Evolutionary conservation across 352 stramenopile species (phyloP), one percentile per base, ranked within the genome.

Genomic region (Thalassiosira livingstoniorum): DNA sequence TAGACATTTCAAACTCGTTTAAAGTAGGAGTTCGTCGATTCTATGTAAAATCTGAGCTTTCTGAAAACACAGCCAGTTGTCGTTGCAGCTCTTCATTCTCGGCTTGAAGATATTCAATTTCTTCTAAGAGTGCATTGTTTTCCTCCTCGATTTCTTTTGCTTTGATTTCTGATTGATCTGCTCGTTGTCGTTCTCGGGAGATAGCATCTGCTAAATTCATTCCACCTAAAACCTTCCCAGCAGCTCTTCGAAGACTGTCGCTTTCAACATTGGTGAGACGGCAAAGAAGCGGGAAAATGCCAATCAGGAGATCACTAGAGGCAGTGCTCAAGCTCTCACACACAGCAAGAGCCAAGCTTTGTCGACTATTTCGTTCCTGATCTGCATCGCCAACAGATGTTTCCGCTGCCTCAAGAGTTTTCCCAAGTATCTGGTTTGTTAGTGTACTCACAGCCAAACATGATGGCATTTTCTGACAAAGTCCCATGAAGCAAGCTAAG

Each of bases 401-500:
- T 35, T 62, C 45, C 15, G 68, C 58, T 34, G 81, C 53, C 42
- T 88, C 72, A n/a, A 85, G 43, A 29, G 78, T 73, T 25, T 79
- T 72, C 64, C 76, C 76, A 37, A 88, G 45, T 18, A 88, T 88
- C 77, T 78, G 58, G 75, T 77, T 83, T 62, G 75, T 88, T 68
- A 88, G 53, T n/a, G 47, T 71, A 61, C 15, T 58, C 18, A 88
- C 60, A 45, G 67, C 71, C 51, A 43, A 53, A 43, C 75, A 82
- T 53, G 71, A 63, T 64, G 82, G 82, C 32, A 80, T 80, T 65
- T 83, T 75, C 75, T 88, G 82, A 55, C 75, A 85, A 13, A 88
- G 76, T 32, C 62, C 76, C 82, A 88, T 88, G 62, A 88, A 88
- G 34, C 82, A 88, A 57, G 82, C 62, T 60, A 88, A 72, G 47